Conservation (phyloP, 129 eudicot genomes). For the Saussurea involucrata region DNA sequence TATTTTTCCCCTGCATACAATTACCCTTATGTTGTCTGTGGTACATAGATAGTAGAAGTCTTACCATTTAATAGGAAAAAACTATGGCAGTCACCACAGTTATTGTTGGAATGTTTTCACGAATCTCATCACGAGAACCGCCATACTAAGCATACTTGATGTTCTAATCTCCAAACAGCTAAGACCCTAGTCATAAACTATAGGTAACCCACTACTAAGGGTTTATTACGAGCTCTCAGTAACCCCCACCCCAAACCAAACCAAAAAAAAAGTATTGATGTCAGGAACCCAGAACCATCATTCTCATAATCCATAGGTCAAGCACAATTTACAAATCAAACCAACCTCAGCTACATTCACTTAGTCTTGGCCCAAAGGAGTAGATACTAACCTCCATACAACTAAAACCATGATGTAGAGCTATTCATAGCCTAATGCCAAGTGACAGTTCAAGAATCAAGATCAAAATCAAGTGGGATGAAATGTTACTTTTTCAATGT, state of each 20-base stretch:
- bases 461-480: constrained; percentile 4
- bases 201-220: neutral
- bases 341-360: neutral
- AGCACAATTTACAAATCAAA: neutral
- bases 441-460: neutral
- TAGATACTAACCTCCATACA: neutral
- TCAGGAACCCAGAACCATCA: neutral
- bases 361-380: neutral
- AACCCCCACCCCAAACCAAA: neutral
- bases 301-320: neutral
- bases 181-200: too few relatives aligned
- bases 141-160: too few relatives aligned
- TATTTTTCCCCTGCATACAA: neutral
- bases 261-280: neutral
- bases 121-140: too few relatives aligned
- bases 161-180: too few relatives aligned
- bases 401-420: neutral
- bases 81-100: neutral
- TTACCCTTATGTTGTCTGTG: neutral
- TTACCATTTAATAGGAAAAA: neutral
- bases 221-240: neutral
- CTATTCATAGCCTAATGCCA: neutral
- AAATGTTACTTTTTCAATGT: neutral
- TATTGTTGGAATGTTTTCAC: too few relatives aligned
- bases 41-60: neutral